Evolutionary conservation across 306 rosid genomes (phyloP), one percentile per base, ranked within the genome.

Genomic region (Acacia acuminata): DNA sequence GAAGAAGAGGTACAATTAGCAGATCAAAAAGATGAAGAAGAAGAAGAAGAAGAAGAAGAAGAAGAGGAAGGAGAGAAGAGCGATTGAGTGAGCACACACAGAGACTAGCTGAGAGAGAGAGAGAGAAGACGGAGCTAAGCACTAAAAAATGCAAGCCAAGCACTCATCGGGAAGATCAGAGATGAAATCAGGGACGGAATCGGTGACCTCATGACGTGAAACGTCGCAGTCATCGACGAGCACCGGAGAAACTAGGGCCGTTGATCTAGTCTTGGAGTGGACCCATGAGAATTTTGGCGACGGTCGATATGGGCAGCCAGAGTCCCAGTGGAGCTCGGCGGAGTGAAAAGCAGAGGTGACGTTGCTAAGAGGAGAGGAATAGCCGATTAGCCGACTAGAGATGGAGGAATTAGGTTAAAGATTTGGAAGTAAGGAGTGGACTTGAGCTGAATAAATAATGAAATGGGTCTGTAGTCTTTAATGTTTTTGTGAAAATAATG

Each of bases 141-240:
- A 94, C 79, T 94, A 95, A 66, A 96, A 96, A 47, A 96, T 89
- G 44, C 81, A 77, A 38, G 97, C 99, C 84, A 96, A 58, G 40
- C 99, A 96, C 88, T 94, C 98, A 47, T 94, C 96, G 0, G 99
- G 99, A 2, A 96, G 92, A 81, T 94, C 91, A 27, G 94, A 91
- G 81, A 87, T 92, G 65, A 88, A 92, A 77, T 94, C 99, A 22
- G 84, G 25, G 22, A 22, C 65, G 17, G 42, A 87, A 20, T 78
- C 68, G 60, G 25, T 2, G 36, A 44, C 78, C 25, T 50, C 82
- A 15, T 24, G 77, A 7, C 17, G 14, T 19, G 47, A 82, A 5
- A 43, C 88, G 47, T 42, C 11, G 4, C 75, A 77, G 9, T 85
- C 86, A 6, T 64, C 36, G 0, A 58, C 17, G 1, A 34, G 65